Evolutionary conservation across 2,329 filamentous ascomycete species (phyloP).

Genomic region (Furcasterigmium sp.): DNA sequence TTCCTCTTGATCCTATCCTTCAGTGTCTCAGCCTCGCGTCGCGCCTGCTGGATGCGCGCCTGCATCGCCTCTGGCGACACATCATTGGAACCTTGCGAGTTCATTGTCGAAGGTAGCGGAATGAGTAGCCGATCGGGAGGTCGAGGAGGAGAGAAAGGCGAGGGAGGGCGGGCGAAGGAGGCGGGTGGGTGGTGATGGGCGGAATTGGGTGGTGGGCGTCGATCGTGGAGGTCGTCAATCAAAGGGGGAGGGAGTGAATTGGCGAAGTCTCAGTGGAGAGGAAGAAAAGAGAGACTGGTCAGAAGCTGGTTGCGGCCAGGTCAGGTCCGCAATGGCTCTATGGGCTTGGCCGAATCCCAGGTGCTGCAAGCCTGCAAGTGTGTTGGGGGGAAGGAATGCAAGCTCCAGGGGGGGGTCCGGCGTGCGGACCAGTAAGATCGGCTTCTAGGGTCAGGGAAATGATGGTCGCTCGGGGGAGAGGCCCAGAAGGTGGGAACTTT

Average conservation of each 20-base stretch:
- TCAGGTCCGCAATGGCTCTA: too few relatives aligned
- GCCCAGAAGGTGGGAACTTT: too few relatives aligned
- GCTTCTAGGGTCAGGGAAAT: slow-evolving; percentile 11
- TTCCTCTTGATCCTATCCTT: slow-evolving; percentile 99
- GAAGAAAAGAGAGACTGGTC: slow-evolving; percentile 2
- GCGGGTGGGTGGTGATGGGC: slow-evolving; percentile 5
- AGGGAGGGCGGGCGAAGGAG: background rate
- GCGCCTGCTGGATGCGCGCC: slow-evolving; percentile 84
- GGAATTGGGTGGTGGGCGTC: slow-evolving; percentile 7
- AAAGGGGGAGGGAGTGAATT: slow-evolving; percentile 1
- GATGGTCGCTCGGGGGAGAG: slow-evolving; percentile 7
- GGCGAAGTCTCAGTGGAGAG: slow-evolving; percentile 5
- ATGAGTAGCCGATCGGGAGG: slow-evolving; percentile 9
- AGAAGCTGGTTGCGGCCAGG: slow-evolving; percentile 1
- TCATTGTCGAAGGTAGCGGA: slow-evolving; percentile 37
- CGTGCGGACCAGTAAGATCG: slow-evolving; percentile 13
- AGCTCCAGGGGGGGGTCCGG: slow-evolving; percentile 12
- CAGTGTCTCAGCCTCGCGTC: slow-evolving; percentile 93
- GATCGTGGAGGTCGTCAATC: slow-evolving; percentile 8
- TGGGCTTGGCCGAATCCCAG: too few relatives aligned
- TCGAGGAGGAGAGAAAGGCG: slow-evolving; percentile 1
- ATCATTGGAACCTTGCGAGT: slow-evolving; percentile 53
- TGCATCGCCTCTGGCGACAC: slow-evolving; percentile 78
- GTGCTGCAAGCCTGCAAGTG: too few relatives aligned
- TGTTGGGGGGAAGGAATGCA: slow-evolving; percentile 14